Percentiles rank a stretch among this genome's conserved stretches.
Evolutionary conservation across 345 rosid genomes (phyloP).

Genomic region (Ceriops zippeliana): DNA sequence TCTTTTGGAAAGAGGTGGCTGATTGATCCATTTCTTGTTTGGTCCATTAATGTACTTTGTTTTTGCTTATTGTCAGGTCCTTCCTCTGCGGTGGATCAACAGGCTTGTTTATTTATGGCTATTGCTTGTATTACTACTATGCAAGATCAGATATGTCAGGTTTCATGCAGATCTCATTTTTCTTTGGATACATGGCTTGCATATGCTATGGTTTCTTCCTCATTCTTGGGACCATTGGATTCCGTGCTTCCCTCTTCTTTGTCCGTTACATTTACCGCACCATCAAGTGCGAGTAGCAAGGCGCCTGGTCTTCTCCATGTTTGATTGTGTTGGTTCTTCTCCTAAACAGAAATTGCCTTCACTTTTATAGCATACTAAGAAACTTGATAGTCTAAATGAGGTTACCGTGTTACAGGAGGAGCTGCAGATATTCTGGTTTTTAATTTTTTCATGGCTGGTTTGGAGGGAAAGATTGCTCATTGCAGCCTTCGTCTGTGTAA

Average conservation of each 20-base stretch:
- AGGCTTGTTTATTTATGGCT: constrained; percentile 16
- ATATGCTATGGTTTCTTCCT: constrained; percentile 24
- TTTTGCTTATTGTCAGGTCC: constrained; percentile 9
- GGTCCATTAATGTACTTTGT: too few species aligned
- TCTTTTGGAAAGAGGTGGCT: too few species aligned
- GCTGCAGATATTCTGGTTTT: neutral
- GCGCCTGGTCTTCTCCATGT: neutral
- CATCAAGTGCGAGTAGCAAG: constrained; percentile 16
- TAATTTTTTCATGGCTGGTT: neutral
- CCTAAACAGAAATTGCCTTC: neutral
- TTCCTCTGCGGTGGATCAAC: constrained; percentile 23
- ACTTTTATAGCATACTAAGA: neutral
- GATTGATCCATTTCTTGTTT: neutral
- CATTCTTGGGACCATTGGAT: constrained; percentile 14
- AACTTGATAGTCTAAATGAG: neutral
- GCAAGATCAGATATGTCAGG: constrained; percentile 22
- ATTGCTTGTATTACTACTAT: constrained; percentile 23
- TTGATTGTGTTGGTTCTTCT: neutral
- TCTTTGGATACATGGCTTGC: constrained; percentile 26
- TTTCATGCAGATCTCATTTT: constrained; percentile 25
- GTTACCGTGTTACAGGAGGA: neutral
- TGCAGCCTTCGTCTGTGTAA: neutral
- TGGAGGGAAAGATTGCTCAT: neutral
- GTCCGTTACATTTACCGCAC: constrained; percentile 19
- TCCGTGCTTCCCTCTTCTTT: constrained; percentile 17